Percentiles rank a stretch among this genome's conserved stretches.
Conservation (phyloP, 257 asterid species). For the Jacaranda mimosifolia region DNA sequence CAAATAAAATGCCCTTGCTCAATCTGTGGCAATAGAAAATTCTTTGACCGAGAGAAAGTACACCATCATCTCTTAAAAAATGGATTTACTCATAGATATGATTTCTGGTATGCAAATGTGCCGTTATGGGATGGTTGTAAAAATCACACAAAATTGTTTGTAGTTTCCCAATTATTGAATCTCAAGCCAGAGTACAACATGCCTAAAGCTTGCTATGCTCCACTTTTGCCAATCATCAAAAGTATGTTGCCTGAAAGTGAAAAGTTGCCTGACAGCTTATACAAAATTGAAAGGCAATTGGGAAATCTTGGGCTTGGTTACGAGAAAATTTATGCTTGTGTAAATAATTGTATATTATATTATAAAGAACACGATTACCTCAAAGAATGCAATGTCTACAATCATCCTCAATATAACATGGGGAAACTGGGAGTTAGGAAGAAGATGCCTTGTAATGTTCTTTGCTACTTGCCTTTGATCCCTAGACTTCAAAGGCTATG, state of each 20-base stretch:
- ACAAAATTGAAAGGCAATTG: background rate
- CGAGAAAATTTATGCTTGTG: slow-evolving; percentile 6
- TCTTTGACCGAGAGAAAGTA: background rate
- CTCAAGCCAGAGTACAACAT: background rate
- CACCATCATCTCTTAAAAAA: background rate
- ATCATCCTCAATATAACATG: background rate
- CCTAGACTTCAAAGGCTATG: background rate
- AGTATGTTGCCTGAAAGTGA: slow-evolving; percentile 4
- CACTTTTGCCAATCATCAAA: background rate
- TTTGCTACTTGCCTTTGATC: background rate
- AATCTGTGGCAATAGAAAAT: no score
- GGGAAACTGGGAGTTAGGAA: background rate
- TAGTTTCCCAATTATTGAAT: background rate
- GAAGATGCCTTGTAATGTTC: no score
- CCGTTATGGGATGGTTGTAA: no score
- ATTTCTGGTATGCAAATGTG: background rate
- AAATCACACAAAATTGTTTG: background rate
- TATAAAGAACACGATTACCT: background rate
- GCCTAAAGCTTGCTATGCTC: background rate
- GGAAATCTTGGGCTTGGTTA: background rate
- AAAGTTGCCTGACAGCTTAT: background rate
- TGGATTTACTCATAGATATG: background rate
- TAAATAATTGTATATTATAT: slow-evolving; percentile 4
- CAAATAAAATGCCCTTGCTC: no score
- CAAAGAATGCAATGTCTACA: background rate